Percentiles rank a stretch among this genome's conserved stretches.
These are phyloP conservation scores for Diaporthe helianthi DNA, from an alignment of 2,329 filamentous ascomycete genomes.

Conservation along the genomic window DNA sequence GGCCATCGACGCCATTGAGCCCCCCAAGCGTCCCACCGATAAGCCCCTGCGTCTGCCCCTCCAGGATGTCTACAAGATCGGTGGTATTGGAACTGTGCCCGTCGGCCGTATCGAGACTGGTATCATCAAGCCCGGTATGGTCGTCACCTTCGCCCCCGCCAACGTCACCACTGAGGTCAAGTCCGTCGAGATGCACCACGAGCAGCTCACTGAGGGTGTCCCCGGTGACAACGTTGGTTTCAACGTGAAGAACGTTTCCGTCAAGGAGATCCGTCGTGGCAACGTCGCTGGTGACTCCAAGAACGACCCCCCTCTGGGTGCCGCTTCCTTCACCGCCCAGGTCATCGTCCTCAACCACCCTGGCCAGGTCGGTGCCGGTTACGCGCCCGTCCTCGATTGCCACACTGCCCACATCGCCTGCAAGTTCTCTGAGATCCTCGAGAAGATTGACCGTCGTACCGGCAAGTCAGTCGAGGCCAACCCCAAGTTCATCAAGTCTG, in stretches of 20 bases:
- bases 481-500: slow-evolving; percentile 99
- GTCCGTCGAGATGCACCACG: slow-evolving; percentile 99
- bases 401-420: slow-evolving; percentile 99
- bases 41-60: slow-evolving; percentile 99
- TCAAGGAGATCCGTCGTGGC: slow-evolving; percentile 99
- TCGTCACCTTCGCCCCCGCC: slow-evolving; percentile 98
- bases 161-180: slow-evolving; percentile 99
- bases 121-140: slow-evolving; percentile 88
- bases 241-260: slow-evolving; percentile 99
- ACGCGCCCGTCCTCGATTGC: slow-evolving; percentile 99
- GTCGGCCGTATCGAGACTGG: slow-evolving; percentile 99
- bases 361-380: slow-evolving; percentile 98
- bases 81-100: slow-evolving; percentile 99
- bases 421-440: slow-evolving; percentile 99
- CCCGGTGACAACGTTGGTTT: slow-evolving; percentile 99
- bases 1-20: slow-evolving; percentile 96
- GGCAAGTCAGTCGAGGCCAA: slow-evolving; percentile 91
- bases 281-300: slow-evolving; percentile 99
- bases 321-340: slow-evolving; percentile 98
- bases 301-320: slow-evolving; percentile 93
- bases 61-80: slow-evolving; percentile 99
- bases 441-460: slow-evolving; percentile 99
- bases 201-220: slow-evolving; percentile 93
- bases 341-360: slow-evolving; percentile 99
- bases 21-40: slow-evolving; percentile 90